A percentile compares a stretch with the other conserved stretches of the same genome.
Conservation (phyloP, 1,284 basidiomycete species). For the Clitocybe nebularis region DNA sequence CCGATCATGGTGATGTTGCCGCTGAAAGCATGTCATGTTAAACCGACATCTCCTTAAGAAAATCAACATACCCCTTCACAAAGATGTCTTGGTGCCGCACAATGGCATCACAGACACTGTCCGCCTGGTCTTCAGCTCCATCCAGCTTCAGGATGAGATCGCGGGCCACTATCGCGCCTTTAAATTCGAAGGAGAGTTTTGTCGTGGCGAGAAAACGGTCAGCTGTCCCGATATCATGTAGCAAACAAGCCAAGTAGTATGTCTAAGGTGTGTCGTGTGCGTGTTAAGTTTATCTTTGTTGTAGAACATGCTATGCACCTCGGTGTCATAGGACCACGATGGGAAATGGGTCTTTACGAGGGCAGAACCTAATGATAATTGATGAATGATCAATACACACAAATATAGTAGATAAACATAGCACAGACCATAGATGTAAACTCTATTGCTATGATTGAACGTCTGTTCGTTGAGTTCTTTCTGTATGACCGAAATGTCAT, state of each 20-base stretch:
- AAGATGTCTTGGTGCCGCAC: constrained; percentile 59
- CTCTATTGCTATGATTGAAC: constrained; percentile 48
- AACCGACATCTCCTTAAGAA: constrained; percentile 5
- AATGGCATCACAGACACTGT: constrained; percentile 54
- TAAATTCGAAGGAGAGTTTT: constrained; percentile 59
- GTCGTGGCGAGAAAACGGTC: constrained; percentile 46
- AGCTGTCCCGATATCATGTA: constrained; percentile 57
- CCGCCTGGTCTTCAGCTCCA: constrained; percentile 49
- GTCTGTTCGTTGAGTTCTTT: constrained; percentile 46
- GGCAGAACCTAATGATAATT: constrained; percentile 47
- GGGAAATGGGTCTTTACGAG: constrained; percentile 47
- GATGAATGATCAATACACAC: too few species aligned
- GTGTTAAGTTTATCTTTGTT: too few species aligned
- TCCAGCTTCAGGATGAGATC: constrained; percentile 43
- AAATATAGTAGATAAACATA: too few species aligned
- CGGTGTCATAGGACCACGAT: constrained; percentile 38
- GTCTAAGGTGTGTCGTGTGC: constrained; percentile 35
- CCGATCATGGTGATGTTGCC: constrained; percentile 53
- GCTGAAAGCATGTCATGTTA: constrained; percentile 15
- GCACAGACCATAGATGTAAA: constrained; percentile 44
- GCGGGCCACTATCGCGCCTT: constrained; percentile 51
- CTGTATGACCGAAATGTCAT: constrained; percentile 20
- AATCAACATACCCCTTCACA: constrained; percentile 38
- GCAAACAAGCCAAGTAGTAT: constrained; percentile 48
- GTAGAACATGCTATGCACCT: constrained; percentile 16